These are phyloP conservation scores for Rhizopogon vulgaris DNA, from an alignment of 768 basidiomycete genomes.

Conservation along the genomic window DNA sequence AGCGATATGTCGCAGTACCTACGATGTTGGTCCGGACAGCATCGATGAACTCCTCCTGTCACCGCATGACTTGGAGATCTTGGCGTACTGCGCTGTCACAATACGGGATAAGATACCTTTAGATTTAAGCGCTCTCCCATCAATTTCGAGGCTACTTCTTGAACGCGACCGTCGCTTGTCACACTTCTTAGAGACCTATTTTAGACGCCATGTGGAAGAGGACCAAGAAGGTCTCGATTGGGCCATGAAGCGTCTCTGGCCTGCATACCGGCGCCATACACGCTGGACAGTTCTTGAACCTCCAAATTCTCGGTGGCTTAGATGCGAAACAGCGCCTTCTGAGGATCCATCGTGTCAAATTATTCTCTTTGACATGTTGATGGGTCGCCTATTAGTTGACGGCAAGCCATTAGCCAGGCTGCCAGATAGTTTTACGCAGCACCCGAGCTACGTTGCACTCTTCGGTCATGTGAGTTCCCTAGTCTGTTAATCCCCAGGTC, in stretches of 20 bases:
- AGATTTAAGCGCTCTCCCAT: not conserved
- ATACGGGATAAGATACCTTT: constrained; percentile 22
- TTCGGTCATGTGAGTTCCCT: constrained; percentile 28
- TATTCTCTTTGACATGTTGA: constrained; percentile 35
- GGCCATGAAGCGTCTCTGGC: constrained; percentile 24
- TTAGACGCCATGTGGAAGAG: constrained; percentile 9
- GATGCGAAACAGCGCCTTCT: constrained; percentile 12
- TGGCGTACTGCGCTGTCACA: constrained; percentile 25
- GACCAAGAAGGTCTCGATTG: constrained; percentile 16
- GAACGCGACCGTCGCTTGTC: constrained; percentile 24
- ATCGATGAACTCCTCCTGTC: constrained; percentile 11
- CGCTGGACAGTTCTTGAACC: not conserved
- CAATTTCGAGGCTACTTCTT: constrained; percentile 15
- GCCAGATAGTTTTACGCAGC: constrained; percentile 24
- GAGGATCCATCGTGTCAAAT: constrained; percentile 12
- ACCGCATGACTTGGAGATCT: constrained; percentile 16
- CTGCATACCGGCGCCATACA: constrained; percentile 14
- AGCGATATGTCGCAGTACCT: constrained; percentile 31
- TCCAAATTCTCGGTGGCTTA: constrained; percentile 22
- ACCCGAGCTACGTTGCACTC: constrained; percentile 29
- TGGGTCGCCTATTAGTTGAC: constrained; percentile 35
- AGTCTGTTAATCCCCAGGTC: not conserved
- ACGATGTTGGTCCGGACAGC: constrained; percentile 20
- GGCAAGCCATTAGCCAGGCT: constrained; percentile 35
- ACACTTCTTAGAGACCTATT: constrained; percentile 14